phyloP scores from a whole-genome alignment of 2,329 filamentous ascomycete genomes.

The Paraconiothyrium sp. region DNA sequence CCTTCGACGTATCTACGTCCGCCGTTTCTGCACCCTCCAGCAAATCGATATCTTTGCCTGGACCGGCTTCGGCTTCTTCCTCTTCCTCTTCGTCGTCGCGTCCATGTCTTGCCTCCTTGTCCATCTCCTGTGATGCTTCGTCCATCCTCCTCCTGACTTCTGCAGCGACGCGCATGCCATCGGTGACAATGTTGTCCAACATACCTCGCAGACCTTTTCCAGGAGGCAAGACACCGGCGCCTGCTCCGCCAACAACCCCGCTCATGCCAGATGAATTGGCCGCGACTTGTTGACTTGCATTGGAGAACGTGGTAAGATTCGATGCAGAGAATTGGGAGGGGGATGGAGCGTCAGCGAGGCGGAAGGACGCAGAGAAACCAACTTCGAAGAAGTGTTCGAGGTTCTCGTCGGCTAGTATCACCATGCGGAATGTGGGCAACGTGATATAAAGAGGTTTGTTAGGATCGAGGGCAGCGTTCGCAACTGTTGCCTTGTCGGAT shows the following conservation, averaged over 20 bases:
- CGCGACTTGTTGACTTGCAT: conserved; percentile 62
- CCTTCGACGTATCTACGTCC: conserved; percentile 48
- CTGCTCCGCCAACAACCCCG: conserved; percentile 55
- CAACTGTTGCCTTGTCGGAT: conserved; percentile 71
- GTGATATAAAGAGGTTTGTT: conserved; percentile 95
- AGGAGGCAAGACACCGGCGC: conserved; percentile 66
- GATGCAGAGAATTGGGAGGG: conserved; percentile 63
- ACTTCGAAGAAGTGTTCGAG: conserved; percentile 98
- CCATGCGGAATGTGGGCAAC: conserved; percentile 97
- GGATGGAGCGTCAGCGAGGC: conserved; percentile 74
- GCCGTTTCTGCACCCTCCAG: conserved; percentile 61
- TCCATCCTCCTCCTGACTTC: conserved; percentile 95
- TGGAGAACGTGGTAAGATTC: conserved; percentile 86
- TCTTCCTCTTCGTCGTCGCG: conserved; percentile 71
- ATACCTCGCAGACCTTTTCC: conserved; percentile 87
- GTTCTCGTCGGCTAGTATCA: conserved; percentile 93
- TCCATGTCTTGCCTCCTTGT: conserved; percentile 72
- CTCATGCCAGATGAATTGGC: conserved; percentile 51
- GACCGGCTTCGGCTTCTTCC: conserved; percentile 63
- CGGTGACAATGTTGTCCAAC: conserved; percentile 95
- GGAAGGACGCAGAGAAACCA: conserved; percentile 92
- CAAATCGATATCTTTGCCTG: conserved; percentile 55
- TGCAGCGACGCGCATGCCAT: conserved; percentile 94
- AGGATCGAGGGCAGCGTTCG: conserved; percentile 91
- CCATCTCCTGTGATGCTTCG: conserved; percentile 90